Evolutionary conservation across 208 protist species (phyloP).

Genomic region (Phytomonas francai): DNA sequence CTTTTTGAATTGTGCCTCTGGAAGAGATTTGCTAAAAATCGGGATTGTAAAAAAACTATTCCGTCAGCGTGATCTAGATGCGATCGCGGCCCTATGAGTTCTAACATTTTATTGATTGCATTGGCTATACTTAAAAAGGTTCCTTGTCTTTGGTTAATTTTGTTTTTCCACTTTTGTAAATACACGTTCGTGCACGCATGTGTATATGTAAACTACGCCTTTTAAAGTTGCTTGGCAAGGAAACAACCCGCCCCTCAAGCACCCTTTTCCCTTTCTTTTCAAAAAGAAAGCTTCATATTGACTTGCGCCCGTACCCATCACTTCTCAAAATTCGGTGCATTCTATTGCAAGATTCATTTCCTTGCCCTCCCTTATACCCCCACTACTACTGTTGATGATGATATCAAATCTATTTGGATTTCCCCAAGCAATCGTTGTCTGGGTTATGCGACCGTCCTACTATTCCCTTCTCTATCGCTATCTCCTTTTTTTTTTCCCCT

Average conservation of each 20-base stretch:
- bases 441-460: too few relatives aligned
- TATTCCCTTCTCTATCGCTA: not conserved
- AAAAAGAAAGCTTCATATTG: not conserved
- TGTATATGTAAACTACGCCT: not conserved
- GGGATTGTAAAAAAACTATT: constrained; percentile 31
- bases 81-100: not conserved
- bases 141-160: not conserved
- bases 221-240: too few relatives aligned
- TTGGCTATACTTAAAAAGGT: too few relatives aligned
- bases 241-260: too few relatives aligned
- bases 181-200: not conserved
- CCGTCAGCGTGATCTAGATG: constrained; percentile 6
- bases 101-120: not conserved
- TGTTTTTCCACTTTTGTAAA: not conserved
- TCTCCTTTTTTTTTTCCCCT: constrained; percentile 9
- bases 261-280: too few relatives aligned
- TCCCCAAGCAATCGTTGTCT: too few relatives aligned
- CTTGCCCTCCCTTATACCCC: too few relatives aligned
- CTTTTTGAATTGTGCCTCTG: constrained; percentile 47
- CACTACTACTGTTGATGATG: not conserved
- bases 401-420: not conserved
- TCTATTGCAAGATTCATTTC: not conserved
- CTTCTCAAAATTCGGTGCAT: not conserved
- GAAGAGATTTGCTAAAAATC: constrained; percentile 32
- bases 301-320: not conserved